Base-by-base conservation (phyloP, 768 basidiomycete genomes). In the Hortiboletus campestris region DNA sequence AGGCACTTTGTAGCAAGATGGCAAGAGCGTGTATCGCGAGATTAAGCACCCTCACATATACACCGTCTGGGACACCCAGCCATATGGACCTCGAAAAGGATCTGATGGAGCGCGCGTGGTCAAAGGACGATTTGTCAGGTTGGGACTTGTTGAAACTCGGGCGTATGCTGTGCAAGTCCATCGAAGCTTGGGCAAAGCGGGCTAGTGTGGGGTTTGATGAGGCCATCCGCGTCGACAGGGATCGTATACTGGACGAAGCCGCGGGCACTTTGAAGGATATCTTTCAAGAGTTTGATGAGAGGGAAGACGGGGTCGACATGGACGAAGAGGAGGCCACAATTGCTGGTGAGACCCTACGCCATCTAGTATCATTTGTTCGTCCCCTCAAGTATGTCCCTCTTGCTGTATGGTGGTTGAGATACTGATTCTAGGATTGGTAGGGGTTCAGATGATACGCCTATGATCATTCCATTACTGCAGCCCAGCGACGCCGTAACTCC, bases 51-150 rank as follows among this genome's bases (percentile, higher is more conserved):
- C 63, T 77, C 13, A 75, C 75, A 11, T 86, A 86, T 54, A 78
- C 84, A 0, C 77, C 78, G 39, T 81, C 86, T 2, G 87, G 86
- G 13, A 81, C 79, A 2, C 83, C 84, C 0, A 77, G 78, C 0
- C 77, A 82, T 41, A 75, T 88, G 64, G 82, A 83, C 50, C 68
- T 90, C 10, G 84, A 84, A 53, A 74, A 74, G 41, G 84, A 84
- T 17, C 67, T 89, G 55, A 80, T 89, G 80, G 86, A 89, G 61
- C 78, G 80, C 2, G 88, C 86, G 0, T 90, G 86, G 87, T 78
- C 85, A 1, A 85, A 83, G 63, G 82, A 88, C 41, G 86, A 88
- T 22, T 69, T 76, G 29, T 80, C 79, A 32, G 83, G 83, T 4
- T 90, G 89, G 84, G 87, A 88, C 50, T 78, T 86, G 13, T 76